These are phyloP conservation scores for Anaeromyces robustus DNA, from an alignment of 192 early-diverging fungal species.

Conservation along the genomic window DNA sequence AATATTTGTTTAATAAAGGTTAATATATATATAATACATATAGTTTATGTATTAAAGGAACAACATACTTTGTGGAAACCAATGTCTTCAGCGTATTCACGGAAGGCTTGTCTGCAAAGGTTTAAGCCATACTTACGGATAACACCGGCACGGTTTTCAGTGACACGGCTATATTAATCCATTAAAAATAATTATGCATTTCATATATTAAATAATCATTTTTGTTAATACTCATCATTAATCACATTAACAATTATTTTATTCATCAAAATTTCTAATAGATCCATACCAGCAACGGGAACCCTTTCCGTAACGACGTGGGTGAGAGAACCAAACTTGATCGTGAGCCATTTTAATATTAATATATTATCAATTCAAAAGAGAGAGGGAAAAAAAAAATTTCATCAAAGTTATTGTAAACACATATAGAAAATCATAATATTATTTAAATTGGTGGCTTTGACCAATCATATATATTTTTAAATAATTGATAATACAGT, in stretches of 20 bases:
- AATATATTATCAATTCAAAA: neutral
- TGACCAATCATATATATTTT: neutral
- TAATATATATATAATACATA: too few relatives aligned
- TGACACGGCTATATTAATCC: slow-evolving; percentile 62
- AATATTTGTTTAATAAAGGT: too few relatives aligned
- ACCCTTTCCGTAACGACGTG: slow-evolving; percentile 92
- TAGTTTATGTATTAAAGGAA: too few relatives aligned
- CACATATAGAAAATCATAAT: neutral
- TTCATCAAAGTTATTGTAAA: neutral
- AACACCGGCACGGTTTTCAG: slow-evolving; percentile 97
- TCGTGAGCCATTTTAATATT: slow-evolving; percentile 79
- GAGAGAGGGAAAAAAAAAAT: neutral
- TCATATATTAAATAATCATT: too few relatives aligned
- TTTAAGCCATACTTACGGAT: slow-evolving; percentile 99
- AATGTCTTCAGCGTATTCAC: slow-evolving; percentile 94
- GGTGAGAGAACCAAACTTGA: slow-evolving; percentile 95
- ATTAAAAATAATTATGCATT: too few relatives aligned
- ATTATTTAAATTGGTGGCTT: neutral
- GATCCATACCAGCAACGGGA: slow-evolving; percentile 76
- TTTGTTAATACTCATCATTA: too few relatives aligned
- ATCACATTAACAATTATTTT: neutral
- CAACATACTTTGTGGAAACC: slow-evolving; percentile 96
- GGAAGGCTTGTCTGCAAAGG: slow-evolving; percentile 99
- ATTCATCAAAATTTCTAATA: too few relatives aligned
- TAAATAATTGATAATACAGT: neutral